phyloP scores from a whole-genome alignment of 768 basidiomycete genomes.

The Lanmaoa rubissima region DNA sequence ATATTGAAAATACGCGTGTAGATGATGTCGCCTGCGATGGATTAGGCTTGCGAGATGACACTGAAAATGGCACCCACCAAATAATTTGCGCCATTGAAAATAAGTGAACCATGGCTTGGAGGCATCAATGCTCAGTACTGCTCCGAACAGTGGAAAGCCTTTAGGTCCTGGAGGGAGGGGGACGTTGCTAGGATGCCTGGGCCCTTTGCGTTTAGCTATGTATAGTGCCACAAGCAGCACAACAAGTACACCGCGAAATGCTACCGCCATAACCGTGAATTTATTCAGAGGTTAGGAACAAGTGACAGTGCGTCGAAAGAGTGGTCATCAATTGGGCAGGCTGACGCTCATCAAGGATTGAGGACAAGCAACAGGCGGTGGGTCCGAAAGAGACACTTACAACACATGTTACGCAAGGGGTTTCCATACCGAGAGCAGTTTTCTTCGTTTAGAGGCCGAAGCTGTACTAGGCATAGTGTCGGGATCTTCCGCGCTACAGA shows the following conservation, averaged over 20 bases:
- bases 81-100: slow-evolving; percentile 30
- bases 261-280: not conserved
- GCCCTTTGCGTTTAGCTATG: slow-evolving; percentile 3
- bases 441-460: too few relatives aligned
- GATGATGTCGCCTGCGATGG: slow-evolving; percentile 20
- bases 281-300: not conserved
- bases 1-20: slow-evolving; percentile 23
- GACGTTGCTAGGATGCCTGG: not conserved
- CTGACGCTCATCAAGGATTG: not conserved
- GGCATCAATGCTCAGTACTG: slow-evolving; percentile 24
- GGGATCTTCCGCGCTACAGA: too few relatives aligned
- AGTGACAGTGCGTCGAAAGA: not conserved
- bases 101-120: slow-evolving; percentile 35
- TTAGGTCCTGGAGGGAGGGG: slow-evolving; percentile 52
- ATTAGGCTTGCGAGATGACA: not conserved
- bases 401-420: too few relatives aligned
- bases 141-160: slow-evolving; percentile 38
- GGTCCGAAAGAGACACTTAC: too few relatives aligned
- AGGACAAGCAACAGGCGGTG: not conserved
- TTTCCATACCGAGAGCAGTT: too few relatives aligned
- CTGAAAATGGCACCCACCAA: slow-evolving; percentile 11
- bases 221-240: slow-evolving; percentile 15
- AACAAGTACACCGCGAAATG: not conserved
- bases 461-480: too few relatives aligned
- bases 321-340: not conserved